phyloP scores from a whole-genome alignment of 139 green algal genomes.

The Tetradesmus lagerheimii region DNA sequence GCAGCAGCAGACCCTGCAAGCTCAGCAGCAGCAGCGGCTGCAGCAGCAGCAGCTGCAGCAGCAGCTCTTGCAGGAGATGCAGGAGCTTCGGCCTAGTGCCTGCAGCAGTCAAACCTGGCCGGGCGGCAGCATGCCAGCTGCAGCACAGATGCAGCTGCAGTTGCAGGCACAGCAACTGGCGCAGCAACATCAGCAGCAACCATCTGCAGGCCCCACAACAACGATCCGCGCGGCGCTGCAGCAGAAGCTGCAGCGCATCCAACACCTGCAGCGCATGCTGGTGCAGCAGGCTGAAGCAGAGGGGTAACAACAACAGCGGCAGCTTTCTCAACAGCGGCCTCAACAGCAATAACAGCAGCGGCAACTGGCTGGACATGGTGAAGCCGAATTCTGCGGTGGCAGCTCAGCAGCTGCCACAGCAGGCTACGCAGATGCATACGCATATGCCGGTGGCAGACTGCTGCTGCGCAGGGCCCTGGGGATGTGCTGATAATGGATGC shows the following conservation, averaged over 20 bases:
- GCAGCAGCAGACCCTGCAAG: neutral
- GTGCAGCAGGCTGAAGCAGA: neutral
- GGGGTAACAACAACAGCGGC: neutral
- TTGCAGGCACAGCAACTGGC: neutral
- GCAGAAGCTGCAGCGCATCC: neutral
- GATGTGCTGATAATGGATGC: neutral
- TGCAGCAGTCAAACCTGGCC: neutral
- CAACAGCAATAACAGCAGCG: neutral
- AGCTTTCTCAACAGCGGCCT: neutral
- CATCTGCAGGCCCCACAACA: neutral
- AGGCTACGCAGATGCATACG: neutral
- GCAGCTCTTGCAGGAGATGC: neutral
- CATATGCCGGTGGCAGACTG: neutral
- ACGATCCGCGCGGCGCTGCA: neutral
- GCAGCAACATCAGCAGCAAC: neutral
- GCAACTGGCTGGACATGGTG: neutral
- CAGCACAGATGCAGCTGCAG: neutral
- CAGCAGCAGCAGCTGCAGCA: neutral
- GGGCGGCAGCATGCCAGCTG: neutral
- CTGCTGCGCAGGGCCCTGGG: neutral
- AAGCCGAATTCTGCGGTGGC: neutral
- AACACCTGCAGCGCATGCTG: neutral
- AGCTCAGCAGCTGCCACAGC: too few relatives aligned
- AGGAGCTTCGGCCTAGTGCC: neutral
- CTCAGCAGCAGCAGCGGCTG: neutral